Base-by-base conservation (phyloP, 2,329 filamentous ascomycete genomes). In the Cladosporium halotolerans region DNA sequence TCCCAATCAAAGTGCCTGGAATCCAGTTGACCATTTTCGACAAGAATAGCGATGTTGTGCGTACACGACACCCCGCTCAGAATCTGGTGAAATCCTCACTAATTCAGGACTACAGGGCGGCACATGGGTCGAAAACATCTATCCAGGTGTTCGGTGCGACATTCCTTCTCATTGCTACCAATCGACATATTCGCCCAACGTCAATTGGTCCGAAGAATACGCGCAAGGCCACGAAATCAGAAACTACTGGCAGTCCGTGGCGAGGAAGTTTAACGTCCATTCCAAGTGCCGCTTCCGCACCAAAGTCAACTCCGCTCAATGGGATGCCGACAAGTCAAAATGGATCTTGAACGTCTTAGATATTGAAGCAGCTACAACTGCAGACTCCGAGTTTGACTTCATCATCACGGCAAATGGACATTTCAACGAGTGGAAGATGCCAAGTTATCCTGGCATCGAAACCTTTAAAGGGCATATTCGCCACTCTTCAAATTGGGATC, bases 141-240 rank as follows among this genome's bases (percentile, higher is more conserved):
- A 86, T 57, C 83, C 83, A 0, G 84, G 83, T 1, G 81, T 85
- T 1, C 72, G 82, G 40, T 88, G 85, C 59, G 84, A 88, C 64
- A 80, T 88, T 11, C 83, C 85, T 0, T 79, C 83, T 0, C 82
- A 86, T 64, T 82, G 84, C 16, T 89, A 89, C 60, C 84, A 88
- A 62, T 79, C 79, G 7, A 82, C 81, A 0, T 88, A 87, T 64
- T 74, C 76, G 6, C 83, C 84, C 1, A 88, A 88, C 53, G 79
- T 77, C 0, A 75, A 86, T 58, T 89, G 86, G 86, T 77, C 76
- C 0, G 82, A 87, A 60, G 76, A 83, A 55, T 89, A 86, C 61
- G 79, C 85, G 0, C 79, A 80, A 36, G 85, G 85, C 0, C 65
- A 71, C 3, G 86, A 89, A 65, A 89, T 89, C 55, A 71, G 76